These are phyloP conservation scores for Euphorbia pulcherrima DNA, from an alignment of 345 rosid species.

Conservation along the genomic window DNA sequence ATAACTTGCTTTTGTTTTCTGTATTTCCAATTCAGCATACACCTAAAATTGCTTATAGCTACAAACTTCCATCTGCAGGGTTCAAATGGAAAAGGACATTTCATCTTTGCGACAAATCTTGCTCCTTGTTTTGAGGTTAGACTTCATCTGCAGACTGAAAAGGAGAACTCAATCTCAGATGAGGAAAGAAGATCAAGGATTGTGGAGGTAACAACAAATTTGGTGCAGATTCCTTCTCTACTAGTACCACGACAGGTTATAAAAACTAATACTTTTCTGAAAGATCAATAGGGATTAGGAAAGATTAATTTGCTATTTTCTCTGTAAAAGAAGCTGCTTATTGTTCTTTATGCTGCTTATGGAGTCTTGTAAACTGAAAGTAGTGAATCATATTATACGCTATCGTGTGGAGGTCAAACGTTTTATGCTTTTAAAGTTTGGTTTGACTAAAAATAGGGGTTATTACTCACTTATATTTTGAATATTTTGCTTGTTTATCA, in stretches of 20 bases:
- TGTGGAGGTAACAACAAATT: conserved; percentile 81
- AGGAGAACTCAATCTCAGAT: conserved; percentile 48
- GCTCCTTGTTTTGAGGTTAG: conserved; percentile 92
- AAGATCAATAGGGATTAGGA: neutral
- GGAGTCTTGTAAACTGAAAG: conserved; percentile 5
- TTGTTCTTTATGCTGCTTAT: neutral
- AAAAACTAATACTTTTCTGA: neutral
- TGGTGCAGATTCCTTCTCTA: conserved; percentile 92
- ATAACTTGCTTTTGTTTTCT: neutral
- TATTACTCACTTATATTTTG: conserved; percentile 15
- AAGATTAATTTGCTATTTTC: neutral
- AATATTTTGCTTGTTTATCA: conserved; percentile 32
- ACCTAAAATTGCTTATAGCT: conserved; percentile 15
- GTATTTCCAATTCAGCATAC: neutral
- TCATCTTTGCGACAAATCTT: conserved; percentile 90
- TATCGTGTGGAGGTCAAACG: conserved; percentile 1
- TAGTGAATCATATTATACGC: neutral
- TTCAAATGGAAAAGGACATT: conserved; percentile 72
- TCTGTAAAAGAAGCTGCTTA: neutral
- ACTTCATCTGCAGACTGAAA: conserved; percentile 91
- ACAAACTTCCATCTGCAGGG: conserved; percentile 49
- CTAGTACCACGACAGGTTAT: conserved; percentile 91
- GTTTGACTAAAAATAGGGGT: conserved; percentile 9
- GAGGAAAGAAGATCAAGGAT: conserved; percentile 53
- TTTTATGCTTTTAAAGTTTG: conserved; percentile 10